These are phyloP conservation scores for Stylonectria norvegica DNA, from an alignment of 2,329 filamentous ascomycete genomes.

Conservation along the genomic window DNA sequence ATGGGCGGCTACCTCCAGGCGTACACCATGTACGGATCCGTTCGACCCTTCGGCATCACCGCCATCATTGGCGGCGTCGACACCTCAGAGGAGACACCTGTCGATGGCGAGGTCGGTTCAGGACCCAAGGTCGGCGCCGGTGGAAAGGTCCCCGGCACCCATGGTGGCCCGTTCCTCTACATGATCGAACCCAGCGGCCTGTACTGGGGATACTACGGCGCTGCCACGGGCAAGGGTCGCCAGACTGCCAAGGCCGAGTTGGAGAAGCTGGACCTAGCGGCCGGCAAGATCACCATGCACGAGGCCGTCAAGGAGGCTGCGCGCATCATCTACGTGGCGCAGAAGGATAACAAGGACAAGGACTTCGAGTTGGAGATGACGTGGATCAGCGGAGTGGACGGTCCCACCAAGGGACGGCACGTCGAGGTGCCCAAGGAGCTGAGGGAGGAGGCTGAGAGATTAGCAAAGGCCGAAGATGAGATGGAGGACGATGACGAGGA, in stretches of 20 bases:
- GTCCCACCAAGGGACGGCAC: slow-evolving; percentile 89
- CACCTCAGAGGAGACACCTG: slow-evolving; percentile 76
- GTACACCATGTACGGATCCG: slow-evolving; percentile 95
- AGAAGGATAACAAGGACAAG: slow-evolving; percentile 99
- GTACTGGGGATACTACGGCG: slow-evolving; percentile 99
- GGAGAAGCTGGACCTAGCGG: slow-evolving; percentile 89
- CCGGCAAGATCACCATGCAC: slow-evolving; percentile 71
- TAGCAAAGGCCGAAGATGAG: slow-evolving; percentile 87
- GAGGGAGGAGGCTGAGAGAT: slow-evolving; percentile 84
- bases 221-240: slow-evolving; percentile 92
- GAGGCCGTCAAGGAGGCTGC: slow-evolving; percentile 96
- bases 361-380: slow-evolving; percentile 99
- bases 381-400: slow-evolving; percentile 83
- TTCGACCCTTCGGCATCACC: slow-evolving; percentile 94
- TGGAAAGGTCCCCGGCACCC: slow-evolving; percentile 70
- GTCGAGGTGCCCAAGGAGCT: slow-evolving; percentile 90
- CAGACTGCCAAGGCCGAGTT: slow-evolving; percentile 97
- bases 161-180: slow-evolving; percentile 90
- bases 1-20: slow-evolving; percentile 96
- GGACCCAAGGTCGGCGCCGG: slow-evolving; percentile 78
- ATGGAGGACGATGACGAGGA: slow-evolving; percentile 74
- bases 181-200: slow-evolving; percentile 98
- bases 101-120: slow-evolving; percentile 85
- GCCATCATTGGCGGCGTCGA: slow-evolving; percentile 94
- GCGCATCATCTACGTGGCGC: slow-evolving; percentile 92